Evolutionary conservation across 768 basidiomycete genomes (phyloP), one percentile per base, ranked within the genome.

Genomic region (Leccinum truebloodii): DNA sequence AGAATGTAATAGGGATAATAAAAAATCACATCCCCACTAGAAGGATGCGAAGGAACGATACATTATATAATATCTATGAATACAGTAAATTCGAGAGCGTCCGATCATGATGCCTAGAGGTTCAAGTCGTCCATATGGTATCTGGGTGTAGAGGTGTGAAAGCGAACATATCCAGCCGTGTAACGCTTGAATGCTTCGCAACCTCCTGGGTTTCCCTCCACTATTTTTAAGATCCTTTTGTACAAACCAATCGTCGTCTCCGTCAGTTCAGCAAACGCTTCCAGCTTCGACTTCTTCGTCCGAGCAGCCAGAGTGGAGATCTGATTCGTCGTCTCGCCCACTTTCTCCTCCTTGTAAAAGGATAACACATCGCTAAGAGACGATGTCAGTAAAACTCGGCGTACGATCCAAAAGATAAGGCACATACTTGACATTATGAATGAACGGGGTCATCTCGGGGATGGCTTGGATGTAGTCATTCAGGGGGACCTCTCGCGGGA

Each of bases 111-210:
- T 22, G 18, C 10, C 13, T 61, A 35, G 32, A 60, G 32, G 7
- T n/a, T 37, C 44, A 59, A 61, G 9, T 69, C 69, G 13, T 53
- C 56, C 18, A 73, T 35, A 12, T 26, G 55, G 49, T 73, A 73
- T n/a, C 71, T 58, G 12, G 26, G 39, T 9, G 54, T 41, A 0
- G 71, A 68, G 6, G 65, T 62, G 53, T 73, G 70, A 18, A 69
- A 71, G 1, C 37, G 35, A 24, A 69, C 53, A 58, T 65, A 70
- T 39, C 70, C 67, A 32, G 59, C 57, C 6, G 41, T 37, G 41
- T 52, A 68, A 5, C 12, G 24, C 46, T 28, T 51, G 20, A 58
- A 63, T 7, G 60, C 52, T 14, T 64, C 58, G 26, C 35, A 59
- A 18, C 58, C 60, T 13, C 20, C 57, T 2, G 24, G 41, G 46